Conservation (phyloP, 1,284 basidiomycete genomes). For the Tilletiaria anomala region DNA sequence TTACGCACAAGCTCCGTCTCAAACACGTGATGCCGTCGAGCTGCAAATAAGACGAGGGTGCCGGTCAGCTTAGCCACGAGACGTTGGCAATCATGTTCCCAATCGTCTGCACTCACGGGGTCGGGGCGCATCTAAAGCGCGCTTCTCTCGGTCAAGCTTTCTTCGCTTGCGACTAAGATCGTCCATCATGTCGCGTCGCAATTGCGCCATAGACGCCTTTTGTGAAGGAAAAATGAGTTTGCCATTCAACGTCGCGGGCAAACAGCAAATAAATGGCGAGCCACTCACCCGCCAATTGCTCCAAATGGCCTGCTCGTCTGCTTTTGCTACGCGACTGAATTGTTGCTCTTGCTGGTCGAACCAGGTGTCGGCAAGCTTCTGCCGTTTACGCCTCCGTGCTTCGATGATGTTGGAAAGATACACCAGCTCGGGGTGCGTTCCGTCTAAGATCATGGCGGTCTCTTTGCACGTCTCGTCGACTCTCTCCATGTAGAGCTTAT, state of each 20-base stretch:
- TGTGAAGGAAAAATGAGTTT: conserved; percentile 41
- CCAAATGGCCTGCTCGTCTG: conserved; percentile 49
- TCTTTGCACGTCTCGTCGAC: conserved; percentile 47
- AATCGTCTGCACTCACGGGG: too few species aligned
- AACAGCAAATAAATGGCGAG: background rate
- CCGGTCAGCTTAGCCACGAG: too few species aligned
- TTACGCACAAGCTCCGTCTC: too few species aligned
- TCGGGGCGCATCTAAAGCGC: conserved; percentile 40
- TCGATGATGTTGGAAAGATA: conserved; percentile 51
- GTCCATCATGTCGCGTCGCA: conserved; percentile 68
- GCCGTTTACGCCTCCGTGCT: conserved; percentile 32
- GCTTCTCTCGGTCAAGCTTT: conserved; percentile 62
- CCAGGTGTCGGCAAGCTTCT: conserved; percentile 36
- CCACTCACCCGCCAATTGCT: conserved; percentile 53
- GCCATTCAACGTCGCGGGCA: background rate
- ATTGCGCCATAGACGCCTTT: conserved; percentile 52
- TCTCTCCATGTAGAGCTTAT: conserved; percentile 47
- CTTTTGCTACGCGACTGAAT: conserved; percentile 55
- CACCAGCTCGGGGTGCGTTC: conserved; percentile 64
- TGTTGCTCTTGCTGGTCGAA: conserved; percentile 54
- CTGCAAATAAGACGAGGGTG: too few species aligned
- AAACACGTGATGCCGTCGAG: too few species aligned
- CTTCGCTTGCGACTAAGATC: conserved; percentile 67
- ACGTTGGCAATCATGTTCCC: too few species aligned
- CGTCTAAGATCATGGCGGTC: conserved; percentile 45